Percentiles rank a stretch among this genome's conserved stretches.
phyloP scores from a whole-genome alignment of 768 basidiomycete genomes.

The Tylopilus sp. region DNA sequence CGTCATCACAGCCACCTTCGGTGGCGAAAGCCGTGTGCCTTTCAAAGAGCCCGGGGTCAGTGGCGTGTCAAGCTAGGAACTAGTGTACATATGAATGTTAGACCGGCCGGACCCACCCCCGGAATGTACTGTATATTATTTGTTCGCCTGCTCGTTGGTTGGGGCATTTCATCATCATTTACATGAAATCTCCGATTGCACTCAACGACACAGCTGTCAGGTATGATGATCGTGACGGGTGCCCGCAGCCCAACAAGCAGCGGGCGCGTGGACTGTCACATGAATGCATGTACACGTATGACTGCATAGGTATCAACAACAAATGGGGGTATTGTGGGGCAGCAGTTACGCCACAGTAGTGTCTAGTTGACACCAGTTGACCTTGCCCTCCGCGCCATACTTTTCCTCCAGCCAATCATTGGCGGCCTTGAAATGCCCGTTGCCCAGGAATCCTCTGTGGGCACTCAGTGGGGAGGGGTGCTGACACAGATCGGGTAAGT shows the following conservation, averaged over 20 bases:
- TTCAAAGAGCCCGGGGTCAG: slow-evolving; percentile 17
- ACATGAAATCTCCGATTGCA: slow-evolving; percentile 21
- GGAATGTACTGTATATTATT: neutral
- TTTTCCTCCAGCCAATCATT: slow-evolving; percentile 82
- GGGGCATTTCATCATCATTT: slow-evolving; percentile 26
- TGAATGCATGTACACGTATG: slow-evolving; percentile 19
- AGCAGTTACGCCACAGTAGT: slow-evolving; percentile 12
- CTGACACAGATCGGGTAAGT: slow-evolving; percentile 38
- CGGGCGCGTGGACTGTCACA: slow-evolving; percentile 10
- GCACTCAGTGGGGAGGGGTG: slow-evolving; percentile 87
- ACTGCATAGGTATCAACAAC: slow-evolving; percentile 25
- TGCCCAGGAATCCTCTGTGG: slow-evolving; percentile 78
- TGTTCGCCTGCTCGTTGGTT: slow-evolving; percentile 14
- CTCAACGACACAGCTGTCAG: neutral
- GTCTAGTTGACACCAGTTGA: slow-evolving; percentile 68
- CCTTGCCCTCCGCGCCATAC: slow-evolving; percentile 67
- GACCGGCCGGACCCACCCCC: slow-evolving; percentile 1
- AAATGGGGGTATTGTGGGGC: slow-evolving; percentile 22
- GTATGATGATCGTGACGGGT: slow-evolving; percentile 3
- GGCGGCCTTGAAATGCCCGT: slow-evolving; percentile 82
- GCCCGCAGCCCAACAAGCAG: slow-evolving; percentile 21
- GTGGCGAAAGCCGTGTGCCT: slow-evolving; percentile 10
- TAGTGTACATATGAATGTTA: slow-evolving; percentile 4
- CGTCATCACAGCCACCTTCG: slow-evolving; percentile 29
- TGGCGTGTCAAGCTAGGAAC: slow-evolving; percentile 4